Base-by-base conservation (phyloP, 2,329 filamentous ascomycete species). In the Alternaria postmessia region DNA sequence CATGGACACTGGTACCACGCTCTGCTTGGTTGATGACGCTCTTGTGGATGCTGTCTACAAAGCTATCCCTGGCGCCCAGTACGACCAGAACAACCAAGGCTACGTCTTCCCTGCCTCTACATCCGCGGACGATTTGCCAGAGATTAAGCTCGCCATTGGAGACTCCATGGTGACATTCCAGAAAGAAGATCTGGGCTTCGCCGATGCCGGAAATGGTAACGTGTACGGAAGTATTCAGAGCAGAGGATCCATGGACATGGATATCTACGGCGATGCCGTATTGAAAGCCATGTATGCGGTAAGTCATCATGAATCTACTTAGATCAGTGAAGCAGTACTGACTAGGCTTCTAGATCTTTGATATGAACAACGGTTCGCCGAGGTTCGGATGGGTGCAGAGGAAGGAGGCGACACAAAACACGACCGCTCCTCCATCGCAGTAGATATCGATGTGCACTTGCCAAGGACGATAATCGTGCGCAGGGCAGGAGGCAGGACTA, bases 1-100 rank as follows among this genome's bases (percentile, higher is more conserved):
- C 74, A 87, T 87, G 71, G 89, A 91, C 77, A 91, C 89, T 2
- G 89, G 89, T 41, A 91, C 89, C 41, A 88, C 88, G 0, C 86
- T 91, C 28, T 78, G 89, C 54, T 80, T 90, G 49, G 76, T 89
- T 9, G 85, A 86, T 12, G 77, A 83, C 61, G 63, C 71, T n/a
- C 80, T 88, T 54, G 83, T 87, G 61, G 68, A 78, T 0, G 82
- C 80, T 36, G 90, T 90, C 80, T 91, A 90, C 80, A 72, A 72
- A n/a, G 71, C 85, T 53, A 83, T 91, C 54, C 61, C 74, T 3
- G 84, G 85, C 5, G 81, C 88, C 0, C 65, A 78, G 26, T 80
- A 87, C 71, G 79, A 82, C 69, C 20, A 66, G 11, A 65, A 68
- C 3, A 77, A 81, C 39, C 88, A 86, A 51, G 86, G 87, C 56